Evolutionary conservation across 805 yeast genomes (phyloP).

Genomic region (Lachancea meyersii): DNA sequence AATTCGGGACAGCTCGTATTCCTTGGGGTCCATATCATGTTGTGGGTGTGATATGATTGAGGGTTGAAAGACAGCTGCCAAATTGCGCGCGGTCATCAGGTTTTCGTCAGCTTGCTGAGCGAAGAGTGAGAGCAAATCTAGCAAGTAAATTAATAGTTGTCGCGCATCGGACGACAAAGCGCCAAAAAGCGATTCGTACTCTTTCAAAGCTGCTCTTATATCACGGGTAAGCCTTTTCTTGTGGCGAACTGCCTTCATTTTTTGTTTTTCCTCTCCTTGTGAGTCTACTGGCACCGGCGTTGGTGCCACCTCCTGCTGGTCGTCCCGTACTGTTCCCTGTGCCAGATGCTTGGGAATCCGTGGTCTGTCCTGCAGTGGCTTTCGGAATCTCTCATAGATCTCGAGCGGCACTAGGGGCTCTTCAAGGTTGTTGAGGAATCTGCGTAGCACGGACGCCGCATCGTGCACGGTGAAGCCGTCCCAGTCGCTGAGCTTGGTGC

Average conservation of each 20-base stretch:
- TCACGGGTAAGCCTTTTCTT: conserved; percentile 58
- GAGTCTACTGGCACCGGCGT: conserved; percentile 6
- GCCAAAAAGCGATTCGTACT: conserved; percentile 63
- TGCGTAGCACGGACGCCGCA: conserved; percentile 83
- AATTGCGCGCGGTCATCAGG: conserved; percentile 85
- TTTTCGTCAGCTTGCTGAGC: conserved; percentile 71
- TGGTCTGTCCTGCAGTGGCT: conserved; percentile 62
- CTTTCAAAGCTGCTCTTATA: conserved; percentile 60
- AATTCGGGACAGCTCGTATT: conserved; percentile 77
- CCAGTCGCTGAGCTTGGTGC: conserved; percentile 75
- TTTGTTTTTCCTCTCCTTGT: conserved; percentile 24
- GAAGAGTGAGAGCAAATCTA: conserved; percentile 82
- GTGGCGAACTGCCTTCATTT: conserved; percentile 40
- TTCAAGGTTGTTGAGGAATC: conserved; percentile 80
- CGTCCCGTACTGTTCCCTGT: conserved; percentile 1
- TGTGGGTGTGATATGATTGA: conserved; percentile 88
- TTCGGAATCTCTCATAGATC: conserved; percentile 70
- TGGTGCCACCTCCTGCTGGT: background rate
- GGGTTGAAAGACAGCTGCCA: conserved; percentile 96
- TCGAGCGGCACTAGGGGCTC: conserved; percentile 85
- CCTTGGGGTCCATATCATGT: conserved; percentile 89
- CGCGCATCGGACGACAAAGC: conserved; percentile 69
- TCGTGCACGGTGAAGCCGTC: conserved; percentile 94
- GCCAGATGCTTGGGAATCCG: conserved; percentile 63
- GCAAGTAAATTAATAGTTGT: conserved; percentile 76